Percentiles rank a stretch among this genome's conserved stretches.
phyloP scores from a whole-genome alignment of 140 eudicot species.

The Anethum foeniculum region DNA sequence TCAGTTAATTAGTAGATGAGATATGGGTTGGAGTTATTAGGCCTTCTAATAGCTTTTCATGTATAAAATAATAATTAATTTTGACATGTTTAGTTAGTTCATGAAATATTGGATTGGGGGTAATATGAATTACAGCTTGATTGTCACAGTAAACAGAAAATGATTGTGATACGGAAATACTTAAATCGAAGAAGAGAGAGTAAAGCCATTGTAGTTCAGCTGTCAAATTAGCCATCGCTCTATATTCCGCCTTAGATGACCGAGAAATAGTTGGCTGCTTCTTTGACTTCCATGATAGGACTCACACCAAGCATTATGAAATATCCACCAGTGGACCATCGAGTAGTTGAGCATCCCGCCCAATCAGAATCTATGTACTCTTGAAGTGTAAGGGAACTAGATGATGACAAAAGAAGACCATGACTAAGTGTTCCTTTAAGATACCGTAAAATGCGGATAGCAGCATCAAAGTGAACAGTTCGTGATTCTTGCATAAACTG shows the following conservation, averaged over 20 bases:
- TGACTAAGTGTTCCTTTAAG: background rate
- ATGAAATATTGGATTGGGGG: background rate
- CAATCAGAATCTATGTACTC: background rate
- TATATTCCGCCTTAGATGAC: background rate
- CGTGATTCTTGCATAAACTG: background rate
- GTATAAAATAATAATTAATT: background rate
- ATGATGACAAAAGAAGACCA: background rate
- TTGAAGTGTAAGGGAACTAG: background rate
- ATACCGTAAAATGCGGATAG: background rate
- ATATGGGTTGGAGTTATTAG: background rate
- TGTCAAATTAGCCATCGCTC: background rate
- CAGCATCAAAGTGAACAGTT: background rate
- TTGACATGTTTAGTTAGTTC: background rate
- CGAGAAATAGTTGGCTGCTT: background rate
- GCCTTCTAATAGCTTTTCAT: background rate
- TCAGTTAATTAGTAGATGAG: background rate
- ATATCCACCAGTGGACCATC: background rate
- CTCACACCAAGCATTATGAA: background rate
- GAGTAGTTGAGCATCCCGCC: background rate
- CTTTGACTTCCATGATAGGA: background rate
- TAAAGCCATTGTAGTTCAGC: background rate
- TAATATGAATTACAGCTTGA: background rate
- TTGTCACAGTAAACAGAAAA: background rate
- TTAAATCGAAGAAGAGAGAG: background rate
- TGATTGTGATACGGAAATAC: background rate